Base-by-base conservation (phyloP, 495 filamentous ascomycete genomes). In the Lindgomyces ingoldianus region DNA sequence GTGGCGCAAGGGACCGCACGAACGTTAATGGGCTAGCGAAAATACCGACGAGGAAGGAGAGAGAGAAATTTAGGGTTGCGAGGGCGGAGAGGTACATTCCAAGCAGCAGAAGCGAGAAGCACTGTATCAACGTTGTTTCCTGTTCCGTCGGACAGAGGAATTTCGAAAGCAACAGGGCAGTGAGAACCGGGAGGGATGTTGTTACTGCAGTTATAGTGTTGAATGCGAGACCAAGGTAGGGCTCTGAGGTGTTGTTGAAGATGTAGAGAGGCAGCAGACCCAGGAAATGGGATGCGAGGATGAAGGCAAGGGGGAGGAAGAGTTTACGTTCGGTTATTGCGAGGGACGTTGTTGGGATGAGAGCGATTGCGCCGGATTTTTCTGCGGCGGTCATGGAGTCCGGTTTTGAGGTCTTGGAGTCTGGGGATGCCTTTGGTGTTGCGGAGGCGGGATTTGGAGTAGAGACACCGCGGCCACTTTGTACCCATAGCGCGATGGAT, bases 1-100 rank as follows among this genome's bases (percentile, higher is more conserved):
- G n/a, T n/a, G n/a, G n/a, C n/a, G n/a, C n/a, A 39, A 39, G 6
- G 33, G 6, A 39, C 21, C 77, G 78, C 33, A 89, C 72, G 73
- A 96, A 96, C 19, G 84, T 85, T 8, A 97, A 79, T 2, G 92
- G 93, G 11, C 83, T 73, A 39, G 90, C 82, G 50, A 92, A 77
- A 1, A 98, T 77, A 42, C 94, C 94, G 66, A 97, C 78, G 50
- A 96, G 79, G 76, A 97, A 87, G 41, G 91, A 87, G 26, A 98
- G 88, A 24, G 88, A 90, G 81, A 98, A 98, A 78, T 98, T 98
- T 51, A 98, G 86, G 1, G 95, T 98, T 16, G 93, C 92, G 33
- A 98, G 88, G 3, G 93, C 87, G 50, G 91, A 90, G 65, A 98
- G 88, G 75, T 89, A 91, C 76, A 96, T 88, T 67, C 95, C 95